Percentiles rank a stretch among this genome's conserved stretches.
Evolutionary conservation across 2,329 filamentous ascomycete species (phyloP).

Genomic region (Aspergillus versicolor): DNA sequence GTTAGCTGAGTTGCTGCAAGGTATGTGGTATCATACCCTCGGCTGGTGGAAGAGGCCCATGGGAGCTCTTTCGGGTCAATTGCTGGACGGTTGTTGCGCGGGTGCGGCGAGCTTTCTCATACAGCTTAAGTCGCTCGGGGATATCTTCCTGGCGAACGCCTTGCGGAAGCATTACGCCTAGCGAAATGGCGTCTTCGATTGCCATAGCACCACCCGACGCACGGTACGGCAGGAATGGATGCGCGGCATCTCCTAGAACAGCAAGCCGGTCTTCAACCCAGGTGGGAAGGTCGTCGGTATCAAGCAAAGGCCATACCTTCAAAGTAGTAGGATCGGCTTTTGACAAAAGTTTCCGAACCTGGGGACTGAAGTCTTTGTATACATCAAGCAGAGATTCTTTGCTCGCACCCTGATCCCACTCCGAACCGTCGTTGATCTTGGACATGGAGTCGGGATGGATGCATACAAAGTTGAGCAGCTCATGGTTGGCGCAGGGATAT

Average conservation of each 20-base stretch:
- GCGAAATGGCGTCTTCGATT: constrained; percentile 64
- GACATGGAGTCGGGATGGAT: constrained; percentile 47
- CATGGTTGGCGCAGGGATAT: constrained; percentile 50
- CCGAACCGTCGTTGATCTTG: constrained; percentile 43
- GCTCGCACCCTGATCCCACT: constrained; percentile 25
- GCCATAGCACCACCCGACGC: constrained; percentile 63
- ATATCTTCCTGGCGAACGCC: constrained; percentile 50
- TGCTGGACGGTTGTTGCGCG: constrained; percentile 60
- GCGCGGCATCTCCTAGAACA: constrained; percentile 66
- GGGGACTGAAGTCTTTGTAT: constrained; percentile 44
- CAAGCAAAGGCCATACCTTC: constrained; percentile 60
- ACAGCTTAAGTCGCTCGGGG: constrained; percentile 57
- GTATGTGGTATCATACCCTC: constrained; percentile 12
- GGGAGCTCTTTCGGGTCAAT: constrained; percentile 48
- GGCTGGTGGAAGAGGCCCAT: constrained; percentile 14
- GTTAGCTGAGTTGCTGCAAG: not conserved
- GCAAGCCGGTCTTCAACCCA: constrained; percentile 58
- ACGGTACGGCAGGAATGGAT: constrained; percentile 66
- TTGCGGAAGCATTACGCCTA: constrained; percentile 56
- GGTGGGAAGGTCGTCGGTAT: constrained; percentile 59
- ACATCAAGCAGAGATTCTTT: constrained; percentile 26
- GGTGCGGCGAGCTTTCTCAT: constrained; percentile 58
- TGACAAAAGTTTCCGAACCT: constrained; percentile 33
- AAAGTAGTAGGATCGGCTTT: constrained; percentile 49
- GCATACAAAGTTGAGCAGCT: constrained; percentile 52